Evolutionary conservation across 345 rosid species (phyloP), one percentile per base, ranked within the genome.

Genomic region (Cochlearia excelsa): DNA sequence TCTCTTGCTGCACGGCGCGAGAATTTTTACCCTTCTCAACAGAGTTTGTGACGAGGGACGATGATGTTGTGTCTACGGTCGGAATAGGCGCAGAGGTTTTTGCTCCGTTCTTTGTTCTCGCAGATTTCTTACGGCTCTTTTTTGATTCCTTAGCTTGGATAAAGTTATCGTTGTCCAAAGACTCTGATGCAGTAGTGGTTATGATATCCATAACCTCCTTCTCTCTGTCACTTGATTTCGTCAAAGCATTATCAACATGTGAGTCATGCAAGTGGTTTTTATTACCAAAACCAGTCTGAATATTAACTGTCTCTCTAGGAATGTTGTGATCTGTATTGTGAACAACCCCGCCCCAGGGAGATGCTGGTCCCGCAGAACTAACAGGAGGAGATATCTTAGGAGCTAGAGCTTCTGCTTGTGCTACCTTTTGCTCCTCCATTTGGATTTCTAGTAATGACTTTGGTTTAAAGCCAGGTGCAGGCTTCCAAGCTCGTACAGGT

Each of bases 371-470:
- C 54, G 61, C 46, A 38, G 91, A 67, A 64, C 35, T 70, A 37
- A 75, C 79, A 55, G 80, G 57, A 44, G 76, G 10, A 53, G 70
- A 54, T n/a, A 60, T 48, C 63, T 87, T 92, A 43, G 90, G 70
- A 58, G 79, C 88, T 45, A 74, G 65, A 39, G 76, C 64, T 76
- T 84, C 88, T 2, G 70, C 67, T 72, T 79, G 85, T 26, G 81
- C 79, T 67, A 53, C 87, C 80, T 74, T 84, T 69, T 85, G 87
- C 73, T 94, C 97, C 68, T 94, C 99, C 81, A 77, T 80, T 71
- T 94, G 99, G 77, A 94, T 94, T 78, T 94, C 99, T 76, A 94
- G 72, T 65, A 94, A 71, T 30, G 99, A 90, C 81, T 84, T 94
- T 9, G 95, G 81, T 78, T 81, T 94, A 79, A 85, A 81, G 70